Conservation (phyloP, 768 basidiomycete genomes). For the Suillus cothurnatus region DNA sequence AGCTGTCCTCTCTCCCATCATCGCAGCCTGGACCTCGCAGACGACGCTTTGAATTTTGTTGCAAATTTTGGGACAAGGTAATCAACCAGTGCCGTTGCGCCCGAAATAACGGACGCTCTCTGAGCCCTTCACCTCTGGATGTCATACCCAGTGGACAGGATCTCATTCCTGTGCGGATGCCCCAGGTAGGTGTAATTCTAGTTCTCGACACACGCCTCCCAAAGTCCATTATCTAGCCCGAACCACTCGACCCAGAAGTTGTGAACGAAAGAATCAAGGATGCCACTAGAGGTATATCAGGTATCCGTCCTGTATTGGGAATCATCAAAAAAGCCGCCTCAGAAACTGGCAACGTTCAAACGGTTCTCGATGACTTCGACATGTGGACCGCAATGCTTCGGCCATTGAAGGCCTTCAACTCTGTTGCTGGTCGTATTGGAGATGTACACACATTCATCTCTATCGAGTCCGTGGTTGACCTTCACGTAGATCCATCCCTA, state of each 20-base stretch:
- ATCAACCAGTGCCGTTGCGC: background rate
- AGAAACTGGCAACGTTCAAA: background rate
- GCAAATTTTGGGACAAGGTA: background rate
- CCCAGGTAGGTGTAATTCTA: background rate
- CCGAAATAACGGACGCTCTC: background rate
- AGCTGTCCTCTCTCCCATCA: background rate
- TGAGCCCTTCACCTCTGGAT: background rate
- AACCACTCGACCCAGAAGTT: background rate
- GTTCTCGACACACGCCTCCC: background rate
- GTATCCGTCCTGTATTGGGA: background rate
- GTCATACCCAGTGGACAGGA: background rate
- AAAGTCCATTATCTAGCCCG: background rate
- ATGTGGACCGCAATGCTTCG: background rate
- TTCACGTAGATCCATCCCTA: conserved; percentile 12
- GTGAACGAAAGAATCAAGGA: background rate
- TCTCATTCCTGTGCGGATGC: background rate
- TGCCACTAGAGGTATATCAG: background rate
- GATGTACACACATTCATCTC: background rate
- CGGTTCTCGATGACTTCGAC: background rate
- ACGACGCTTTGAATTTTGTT: background rate
- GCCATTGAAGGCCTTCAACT: conserved; percentile 2
- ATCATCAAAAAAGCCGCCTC: background rate
- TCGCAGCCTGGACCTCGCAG: background rate
- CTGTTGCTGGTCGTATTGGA: background rate
- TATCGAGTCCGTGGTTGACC: background rate